Percentiles rank a stretch among this genome's conserved stretches.
Conservation (phyloP, 352 stramenopile species). For the Pythium utonaiense region DNA sequence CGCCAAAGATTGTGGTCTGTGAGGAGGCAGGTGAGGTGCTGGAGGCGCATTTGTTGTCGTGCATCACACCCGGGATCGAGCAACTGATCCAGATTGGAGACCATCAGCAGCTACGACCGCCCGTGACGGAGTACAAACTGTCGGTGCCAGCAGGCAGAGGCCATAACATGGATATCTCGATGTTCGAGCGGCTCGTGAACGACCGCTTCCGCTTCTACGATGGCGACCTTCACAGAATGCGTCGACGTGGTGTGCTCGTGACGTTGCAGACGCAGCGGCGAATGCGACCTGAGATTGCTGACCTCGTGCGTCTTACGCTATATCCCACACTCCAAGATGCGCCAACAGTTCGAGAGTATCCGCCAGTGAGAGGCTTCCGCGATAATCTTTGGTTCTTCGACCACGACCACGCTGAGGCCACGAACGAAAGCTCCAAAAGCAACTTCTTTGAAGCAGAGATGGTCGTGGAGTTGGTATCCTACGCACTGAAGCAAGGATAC, state of each 20-base stretch:
- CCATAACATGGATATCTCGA: slow-evolving; percentile 72
- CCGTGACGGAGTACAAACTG: slow-evolving; percentile 69
- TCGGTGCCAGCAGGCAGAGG: slow-evolving; percentile 28
- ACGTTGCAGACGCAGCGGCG: slow-evolving; percentile 73
- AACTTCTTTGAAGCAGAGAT: slow-evolving; percentile 69
- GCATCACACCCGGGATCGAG: slow-evolving; percentile 55
- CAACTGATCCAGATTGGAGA: slow-evolving; percentile 88
- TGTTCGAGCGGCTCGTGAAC: slow-evolving; percentile 78
- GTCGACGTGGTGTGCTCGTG: slow-evolving; percentile 8
- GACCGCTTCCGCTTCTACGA: neutral
- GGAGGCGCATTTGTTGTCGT: slow-evolving; percentile 62
- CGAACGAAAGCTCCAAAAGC: slow-evolving; percentile 38
- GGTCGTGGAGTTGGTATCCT: slow-evolving; percentile 62
- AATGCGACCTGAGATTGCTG: slow-evolving; percentile 79
- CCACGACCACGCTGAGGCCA: slow-evolving; percentile 47
- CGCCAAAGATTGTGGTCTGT: slow-evolving; percentile 72
- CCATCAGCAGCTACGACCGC: slow-evolving; percentile 81
- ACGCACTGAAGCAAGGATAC: slow-evolving; percentile 74
- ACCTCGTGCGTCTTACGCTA: slow-evolving; percentile 59
- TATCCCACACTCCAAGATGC: slow-evolving; percentile 69
- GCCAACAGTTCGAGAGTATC: slow-evolving; percentile 44
- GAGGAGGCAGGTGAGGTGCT: slow-evolving; percentile 89
- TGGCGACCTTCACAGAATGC: slow-evolving; percentile 1
- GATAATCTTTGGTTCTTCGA: slow-evolving; percentile 74
- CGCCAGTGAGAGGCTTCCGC: slow-evolving; percentile 42